Evolutionary conservation across 2,329 filamentous ascomycete species (phyloP).

Genomic region (Xylaria sp.): DNA sequence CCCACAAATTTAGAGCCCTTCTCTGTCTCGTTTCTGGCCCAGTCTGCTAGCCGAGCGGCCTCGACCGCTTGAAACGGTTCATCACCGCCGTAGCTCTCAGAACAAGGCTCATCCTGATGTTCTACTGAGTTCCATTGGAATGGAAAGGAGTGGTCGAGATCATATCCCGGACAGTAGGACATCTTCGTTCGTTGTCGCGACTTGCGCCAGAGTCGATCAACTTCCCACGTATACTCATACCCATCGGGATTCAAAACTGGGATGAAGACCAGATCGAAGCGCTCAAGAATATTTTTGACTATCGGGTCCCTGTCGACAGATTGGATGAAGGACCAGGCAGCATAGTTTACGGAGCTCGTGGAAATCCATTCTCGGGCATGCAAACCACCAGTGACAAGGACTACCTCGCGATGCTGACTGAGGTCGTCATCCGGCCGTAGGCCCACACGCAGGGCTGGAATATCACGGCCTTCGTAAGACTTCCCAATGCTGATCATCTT

Average conservation of each 20-base stretch:
- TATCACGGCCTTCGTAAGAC: constrained; percentile 88
- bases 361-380: constrained; percentile 98
- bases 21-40: constrained; percentile 82
- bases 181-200: constrained; percentile 85
- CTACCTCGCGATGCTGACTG: constrained; percentile 72
- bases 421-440: constrained; percentile 50
- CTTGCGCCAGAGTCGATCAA: constrained; percentile 94
- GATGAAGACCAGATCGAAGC: constrained; percentile 88
- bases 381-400: constrained; percentile 84
- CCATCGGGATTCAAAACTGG: constrained; percentile 94
- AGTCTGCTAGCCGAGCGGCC: constrained; percentile 77
- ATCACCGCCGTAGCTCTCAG: constrained; percentile 87
- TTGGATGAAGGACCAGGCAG: constrained; percentile 88
- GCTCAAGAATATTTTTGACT: constrained; percentile 81
- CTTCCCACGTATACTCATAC: constrained; percentile 92
- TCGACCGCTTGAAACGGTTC: constrained; percentile 86
- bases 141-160: constrained; percentile 87
- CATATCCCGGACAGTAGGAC: constrained; percentile 85
- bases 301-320: constrained; percentile 76
- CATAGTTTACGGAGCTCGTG: constrained; percentile 87
- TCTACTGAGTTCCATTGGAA: constrained; percentile 82
- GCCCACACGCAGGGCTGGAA: constrained; percentile 82
- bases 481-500: constrained; percentile 79
- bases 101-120: constrained; percentile 81
- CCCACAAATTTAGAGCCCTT: constrained; percentile 81